Percentiles rank a stretch among this genome's conserved stretches.
Evolutionary conservation across 2,329 filamentous ascomycete species (phyloP).

Genomic region (Coleophoma cylindrospora): DNA sequence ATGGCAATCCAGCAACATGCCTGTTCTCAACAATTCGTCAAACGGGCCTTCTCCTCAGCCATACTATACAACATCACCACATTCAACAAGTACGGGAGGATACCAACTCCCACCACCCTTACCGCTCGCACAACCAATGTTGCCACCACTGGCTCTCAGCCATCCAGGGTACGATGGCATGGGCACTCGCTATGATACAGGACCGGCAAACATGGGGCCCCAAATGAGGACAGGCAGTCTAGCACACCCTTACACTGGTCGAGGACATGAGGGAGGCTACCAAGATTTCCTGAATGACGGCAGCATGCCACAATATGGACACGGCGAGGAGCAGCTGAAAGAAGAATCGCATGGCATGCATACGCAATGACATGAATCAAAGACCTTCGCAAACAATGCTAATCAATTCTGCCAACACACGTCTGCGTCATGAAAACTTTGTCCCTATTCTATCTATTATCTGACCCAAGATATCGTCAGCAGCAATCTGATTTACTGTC

Average conservation of each 20-base stretch:
- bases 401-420: no score
- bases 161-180: conserved; percentile 7
- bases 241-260: conserved; percentile 6
- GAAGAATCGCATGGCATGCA: not conserved
- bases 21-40: not conserved
- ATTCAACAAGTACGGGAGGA: conserved; percentile 7
- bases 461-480: no score
- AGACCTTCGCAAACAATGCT: no score
- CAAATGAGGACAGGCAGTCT: conserved; percentile 12
- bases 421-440: no score
- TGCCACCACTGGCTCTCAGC: conserved; percentile 7
- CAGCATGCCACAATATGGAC: not conserved
- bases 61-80: conserved; percentile 16
- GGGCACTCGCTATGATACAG: conserved; percentile 10
- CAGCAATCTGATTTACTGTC: no score
- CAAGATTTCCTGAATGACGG: not conserved
- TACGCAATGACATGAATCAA: not conserved
- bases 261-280: not conserved
- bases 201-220: conserved; percentile 3
- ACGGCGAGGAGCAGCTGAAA: not conserved
- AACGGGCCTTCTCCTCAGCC: conserved; percentile 5
- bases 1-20: conserved; percentile 9
- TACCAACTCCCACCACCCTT: conserved; percentile 13
- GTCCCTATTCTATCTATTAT: no score
- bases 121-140: conserved; percentile 10